Percentiles rank a stretch among this genome's conserved stretches.
These are phyloP conservation scores for Arctium lappa DNA, from an alignment of 129 eudicot genomes.

Conservation along the genomic window DNA sequence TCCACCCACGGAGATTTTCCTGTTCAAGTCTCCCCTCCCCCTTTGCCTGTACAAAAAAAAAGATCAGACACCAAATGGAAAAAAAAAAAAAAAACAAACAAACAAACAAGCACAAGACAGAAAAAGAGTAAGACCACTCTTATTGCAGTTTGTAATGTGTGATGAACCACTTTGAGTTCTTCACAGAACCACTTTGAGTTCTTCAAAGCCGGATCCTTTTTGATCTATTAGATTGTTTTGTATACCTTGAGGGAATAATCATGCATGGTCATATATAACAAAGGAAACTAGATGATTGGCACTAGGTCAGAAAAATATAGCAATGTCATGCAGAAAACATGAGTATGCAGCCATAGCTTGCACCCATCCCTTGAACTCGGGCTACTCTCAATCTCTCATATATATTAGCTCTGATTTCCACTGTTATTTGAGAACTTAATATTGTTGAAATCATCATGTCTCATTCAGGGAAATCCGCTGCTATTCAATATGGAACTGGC, in stretches of 20 bases:
- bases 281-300: neutral
- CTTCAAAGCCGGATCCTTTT: neutral
- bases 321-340: neutral
- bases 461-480: conserved; percentile 42
- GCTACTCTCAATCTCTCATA: neutral
- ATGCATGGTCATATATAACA: neutral
- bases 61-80: neutral
- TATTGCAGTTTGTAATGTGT: neutral
- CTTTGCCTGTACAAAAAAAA: neutral
- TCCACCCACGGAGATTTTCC: neutral
- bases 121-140: too few relatives aligned
- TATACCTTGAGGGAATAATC: neutral
- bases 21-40: too few relatives aligned
- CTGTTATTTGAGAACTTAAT: neutral
- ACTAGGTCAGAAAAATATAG: neutral
- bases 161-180: neutral
- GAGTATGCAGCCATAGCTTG: neutral
- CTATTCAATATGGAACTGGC: conserved; percentile 53
- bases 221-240: neutral
- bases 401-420: neutral
- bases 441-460: neutral
- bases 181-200: too few relatives aligned
- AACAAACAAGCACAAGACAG: neutral
- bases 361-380: neutral
- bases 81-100: too few relatives aligned